A percentile compares a stretch with the other conserved stretches of the same genome.
Conservation (phyloP, 2,329 filamentous ascomycete species). For the Paraphaeosphaeria sporulosa region DNA sequence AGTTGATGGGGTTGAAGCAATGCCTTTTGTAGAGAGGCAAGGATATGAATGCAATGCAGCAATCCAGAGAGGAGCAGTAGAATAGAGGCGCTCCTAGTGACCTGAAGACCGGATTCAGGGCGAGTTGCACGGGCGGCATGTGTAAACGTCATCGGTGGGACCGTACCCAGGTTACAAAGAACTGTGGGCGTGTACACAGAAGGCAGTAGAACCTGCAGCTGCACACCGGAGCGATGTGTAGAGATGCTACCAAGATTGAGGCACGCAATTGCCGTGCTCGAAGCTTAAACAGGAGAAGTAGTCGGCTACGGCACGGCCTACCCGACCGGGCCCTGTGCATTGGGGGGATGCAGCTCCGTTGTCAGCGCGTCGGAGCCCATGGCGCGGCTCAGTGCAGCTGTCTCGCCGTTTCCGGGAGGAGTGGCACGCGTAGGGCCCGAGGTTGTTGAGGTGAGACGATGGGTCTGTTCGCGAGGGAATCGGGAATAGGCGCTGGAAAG, state of each 20-base stretch:
- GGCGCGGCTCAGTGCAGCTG: no score
- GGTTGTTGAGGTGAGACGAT: conserved; percentile 17
- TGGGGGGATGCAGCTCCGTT: no score
- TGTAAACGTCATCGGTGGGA: not conserved
- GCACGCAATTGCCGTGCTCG: not conserved
- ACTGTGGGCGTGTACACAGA: not conserved
- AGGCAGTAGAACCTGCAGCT: not conserved
- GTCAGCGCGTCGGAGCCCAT: no score
- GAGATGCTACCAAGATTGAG: not conserved
- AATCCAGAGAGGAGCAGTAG: not conserved
- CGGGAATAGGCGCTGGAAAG: conserved; percentile 3
- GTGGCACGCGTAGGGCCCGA: no score
- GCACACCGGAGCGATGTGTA: not conserved
- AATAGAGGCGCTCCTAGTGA: not conserved
- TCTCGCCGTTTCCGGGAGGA: not conserved
- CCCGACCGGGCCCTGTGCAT: no score
- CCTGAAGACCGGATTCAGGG: not conserved
- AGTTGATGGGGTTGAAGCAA: not conserved
- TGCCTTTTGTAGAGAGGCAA: not conserved
- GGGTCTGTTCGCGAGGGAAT: conserved; percentile 5
- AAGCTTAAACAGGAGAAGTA: no score
- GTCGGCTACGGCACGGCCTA: no score
- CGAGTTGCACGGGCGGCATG: not conserved
- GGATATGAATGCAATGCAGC: not conserved
- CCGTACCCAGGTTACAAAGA: not conserved